phyloP scores from a whole-genome alignment of 495 filamentous ascomycete genomes.

The Tuber microsphaerosporum region DNA sequence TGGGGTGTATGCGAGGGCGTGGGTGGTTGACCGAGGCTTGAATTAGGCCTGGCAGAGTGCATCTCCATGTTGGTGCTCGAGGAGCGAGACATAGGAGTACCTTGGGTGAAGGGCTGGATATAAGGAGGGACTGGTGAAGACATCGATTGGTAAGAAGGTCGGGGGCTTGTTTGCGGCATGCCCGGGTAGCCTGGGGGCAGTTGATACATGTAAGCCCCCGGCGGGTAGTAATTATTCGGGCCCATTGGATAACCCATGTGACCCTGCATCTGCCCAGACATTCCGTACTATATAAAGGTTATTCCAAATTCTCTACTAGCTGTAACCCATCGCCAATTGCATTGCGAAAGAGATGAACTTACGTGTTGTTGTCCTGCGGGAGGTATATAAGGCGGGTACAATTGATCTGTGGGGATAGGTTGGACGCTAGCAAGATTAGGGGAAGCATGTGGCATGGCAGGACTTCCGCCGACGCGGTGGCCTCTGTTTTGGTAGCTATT shows the following conservation, averaged over 20 bases:
- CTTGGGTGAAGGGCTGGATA: constrained; percentile 6
- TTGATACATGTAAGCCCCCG: background rate
- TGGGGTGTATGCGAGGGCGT: constrained; percentile 35
- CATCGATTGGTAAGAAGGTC: constrained; percentile 17
- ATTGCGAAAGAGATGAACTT: background rate
- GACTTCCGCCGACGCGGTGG: constrained; percentile 33
- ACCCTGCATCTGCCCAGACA: background rate
- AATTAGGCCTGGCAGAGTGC: constrained; percentile 32
- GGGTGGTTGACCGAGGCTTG: constrained; percentile 37
- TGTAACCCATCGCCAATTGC: background rate
- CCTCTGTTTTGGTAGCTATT: constrained; percentile 22
- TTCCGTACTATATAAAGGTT: background rate
- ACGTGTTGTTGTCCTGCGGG: constrained; percentile 13
- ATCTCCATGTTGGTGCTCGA: constrained; percentile 38
- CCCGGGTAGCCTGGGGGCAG: background rate
- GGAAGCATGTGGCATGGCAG: constrained; percentile 34
- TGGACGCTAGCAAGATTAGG: constrained; percentile 28
- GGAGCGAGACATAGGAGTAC: constrained; percentile 32
- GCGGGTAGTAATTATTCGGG: background rate
- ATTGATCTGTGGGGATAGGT: constrained; percentile 29
- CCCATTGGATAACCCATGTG: background rate
- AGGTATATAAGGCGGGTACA: constrained; percentile 24
- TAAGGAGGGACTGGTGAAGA: constrained; percentile 6
- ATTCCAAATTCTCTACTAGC: background rate
- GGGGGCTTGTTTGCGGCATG: constrained; percentile 34